Percentiles rank a stretch among this genome's conserved stretches.
Evolutionary conservation across 371 early-diverging fungal species (phyloP).

Genomic region (Rhizopus arrhizus): DNA sequence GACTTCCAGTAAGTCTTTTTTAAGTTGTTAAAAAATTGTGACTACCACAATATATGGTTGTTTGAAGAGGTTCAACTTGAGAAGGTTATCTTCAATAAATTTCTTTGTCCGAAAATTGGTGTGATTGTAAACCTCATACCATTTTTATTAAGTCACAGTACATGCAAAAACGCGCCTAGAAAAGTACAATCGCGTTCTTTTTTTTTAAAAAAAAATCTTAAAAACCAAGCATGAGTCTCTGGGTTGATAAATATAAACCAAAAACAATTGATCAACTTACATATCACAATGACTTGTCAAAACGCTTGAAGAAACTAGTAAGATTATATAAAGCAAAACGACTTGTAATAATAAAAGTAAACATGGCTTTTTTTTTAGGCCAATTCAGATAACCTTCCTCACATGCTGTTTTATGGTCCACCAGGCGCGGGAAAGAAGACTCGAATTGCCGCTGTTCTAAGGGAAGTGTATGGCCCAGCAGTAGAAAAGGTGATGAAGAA

Average conservation of each 20-base stretch:
- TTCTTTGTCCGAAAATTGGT: too few species aligned
- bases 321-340: conserved; percentile 1
- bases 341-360: not conserved
- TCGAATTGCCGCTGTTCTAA: conserved; percentile 81
- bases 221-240: conserved; percentile 74
- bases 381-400: conserved; percentile 86
- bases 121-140: too few species aligned
- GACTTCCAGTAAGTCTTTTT: too few species aligned
- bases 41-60: too few species aligned
- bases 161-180: not conserved
- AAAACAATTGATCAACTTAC: conserved; percentile 82
- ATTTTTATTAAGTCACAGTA: not conserved
- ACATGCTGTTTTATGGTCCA: conserved; percentile 95
- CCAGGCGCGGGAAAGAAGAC: conserved; percentile 98
- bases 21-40: too few species aligned
- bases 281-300: conserved; percentile 77
- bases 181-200: not conserved
- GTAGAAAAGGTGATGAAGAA: conserved; percentile 79
- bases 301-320: conserved; percentile 81
- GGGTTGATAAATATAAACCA: conserved; percentile 98
- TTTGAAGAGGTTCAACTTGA: too few species aligned
- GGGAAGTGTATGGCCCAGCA: conserved; percentile 88
- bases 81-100: too few species aligned
- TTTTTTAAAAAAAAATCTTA: not conserved
- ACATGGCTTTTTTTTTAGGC: conserved; percentile 53